Conservation (phyloP, 164 flowering plant genomes). For the Akebia trifoliata region DNA sequence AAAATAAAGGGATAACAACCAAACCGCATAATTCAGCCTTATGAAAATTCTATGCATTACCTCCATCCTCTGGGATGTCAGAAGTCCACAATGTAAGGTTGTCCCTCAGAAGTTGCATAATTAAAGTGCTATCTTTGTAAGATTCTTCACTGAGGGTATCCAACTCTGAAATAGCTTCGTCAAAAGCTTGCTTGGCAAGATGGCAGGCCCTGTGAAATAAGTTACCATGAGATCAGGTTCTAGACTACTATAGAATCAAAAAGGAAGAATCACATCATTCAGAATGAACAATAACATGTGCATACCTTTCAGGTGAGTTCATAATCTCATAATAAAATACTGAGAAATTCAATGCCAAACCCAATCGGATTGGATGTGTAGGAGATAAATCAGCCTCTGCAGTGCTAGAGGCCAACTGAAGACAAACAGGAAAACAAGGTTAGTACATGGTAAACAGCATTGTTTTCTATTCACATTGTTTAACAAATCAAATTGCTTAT, state of each 20-base stretch:
- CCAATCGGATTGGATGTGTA: slow-evolving; percentile 51
- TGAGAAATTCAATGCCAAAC: slow-evolving; percentile 51
- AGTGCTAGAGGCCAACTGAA: slow-evolving; percentile 37
- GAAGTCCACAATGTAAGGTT: slow-evolving; percentile 26
- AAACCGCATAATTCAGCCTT: too few species aligned
- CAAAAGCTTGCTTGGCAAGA: slow-evolving; percentile 25
- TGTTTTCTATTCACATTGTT: too few species aligned
- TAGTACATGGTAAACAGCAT: neutral
- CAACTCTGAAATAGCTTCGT: slow-evolving; percentile 28
- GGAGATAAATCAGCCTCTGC: slow-evolving; percentile 43
- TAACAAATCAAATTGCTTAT: neutral
- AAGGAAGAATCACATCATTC: neutral
- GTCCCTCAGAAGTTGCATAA: slow-evolving; percentile 27
- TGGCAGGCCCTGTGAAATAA: slow-evolving; percentile 19
- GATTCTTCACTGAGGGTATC: slow-evolving; percentile 27
- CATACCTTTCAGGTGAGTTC: slow-evolving; percentile 51
- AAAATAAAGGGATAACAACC: too few species aligned
- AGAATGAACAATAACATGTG: neutral
- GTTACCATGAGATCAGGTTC: neutral
- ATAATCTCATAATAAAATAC: slow-evolving; percentile 53
- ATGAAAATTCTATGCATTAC: neutral
- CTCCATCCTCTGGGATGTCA: slow-evolving; percentile 27
- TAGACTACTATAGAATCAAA: neutral
- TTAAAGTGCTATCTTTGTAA: slow-evolving; percentile 26
- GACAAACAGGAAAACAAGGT: neutral